Evolutionary conservation across 1,284 basidiomycete species (phyloP).

Genomic region (Schizophyllum commune): DNA sequence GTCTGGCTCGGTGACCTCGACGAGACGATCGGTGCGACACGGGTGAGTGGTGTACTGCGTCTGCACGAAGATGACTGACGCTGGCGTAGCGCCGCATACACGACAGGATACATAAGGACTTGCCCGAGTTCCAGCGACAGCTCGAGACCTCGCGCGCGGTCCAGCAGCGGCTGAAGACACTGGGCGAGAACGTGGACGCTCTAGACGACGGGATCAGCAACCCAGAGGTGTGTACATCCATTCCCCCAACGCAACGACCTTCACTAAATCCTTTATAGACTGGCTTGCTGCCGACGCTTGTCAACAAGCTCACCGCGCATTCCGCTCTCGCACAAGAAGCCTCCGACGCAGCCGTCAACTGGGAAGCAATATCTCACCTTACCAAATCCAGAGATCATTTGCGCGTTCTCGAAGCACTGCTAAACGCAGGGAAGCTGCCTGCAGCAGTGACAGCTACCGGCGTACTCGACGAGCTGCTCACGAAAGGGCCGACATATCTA

Average conservation of each 20-base stretch:
- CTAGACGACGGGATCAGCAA: conserved; percentile 44
- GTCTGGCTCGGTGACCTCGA: conserved; percentile 69
- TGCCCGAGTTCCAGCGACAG: conserved; percentile 58
- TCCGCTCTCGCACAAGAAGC: conserved; percentile 52
- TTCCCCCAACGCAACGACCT: too few relatives aligned
- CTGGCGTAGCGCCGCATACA: conserved; percentile 49
- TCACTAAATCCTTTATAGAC: conserved; percentile 33
- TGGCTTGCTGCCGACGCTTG: conserved; percentile 54
- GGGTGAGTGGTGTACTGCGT: conserved; percentile 33
- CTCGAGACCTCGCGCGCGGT: conserved; percentile 53
- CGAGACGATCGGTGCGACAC: conserved; percentile 55
- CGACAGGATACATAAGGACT: conserved; percentile 56
- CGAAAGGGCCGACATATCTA: conserved; percentile 44
- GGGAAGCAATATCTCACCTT: conserved; percentile 47
- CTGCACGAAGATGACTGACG: neutral
- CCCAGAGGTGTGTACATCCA: conserved; percentile 39
- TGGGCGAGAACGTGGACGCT: conserved; percentile 45
- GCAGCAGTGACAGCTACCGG: conserved; percentile 42
- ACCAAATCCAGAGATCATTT: conserved; percentile 40
- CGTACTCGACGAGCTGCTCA: conserved; percentile 36
- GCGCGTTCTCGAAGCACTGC: conserved; percentile 32
- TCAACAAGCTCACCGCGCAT: conserved; percentile 46
- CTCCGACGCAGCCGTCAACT: conserved; percentile 41
- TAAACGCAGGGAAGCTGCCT: conserved; percentile 49
- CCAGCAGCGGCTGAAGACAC: conserved; percentile 45